A percentile compares a stretch with the other conserved stretches of the same genome.
phyloP scores from a whole-genome alignment of 2,329 filamentous ascomycete species.

The Colletotrichum costaricense region DNA sequence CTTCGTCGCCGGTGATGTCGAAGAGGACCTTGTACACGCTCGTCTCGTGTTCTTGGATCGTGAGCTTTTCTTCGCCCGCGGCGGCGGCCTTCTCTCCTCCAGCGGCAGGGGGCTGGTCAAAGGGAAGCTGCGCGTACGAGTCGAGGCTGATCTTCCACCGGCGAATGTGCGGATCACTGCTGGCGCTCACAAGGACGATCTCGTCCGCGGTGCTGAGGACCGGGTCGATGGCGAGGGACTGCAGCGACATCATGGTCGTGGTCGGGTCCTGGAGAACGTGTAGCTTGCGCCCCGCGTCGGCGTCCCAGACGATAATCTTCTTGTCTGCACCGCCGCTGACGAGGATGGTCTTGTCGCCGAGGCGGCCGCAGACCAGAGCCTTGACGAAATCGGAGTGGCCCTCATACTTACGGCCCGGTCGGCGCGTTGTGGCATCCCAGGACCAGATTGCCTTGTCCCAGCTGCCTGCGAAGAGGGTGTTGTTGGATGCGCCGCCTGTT shows the following conservation, averaged over 20 bases:
- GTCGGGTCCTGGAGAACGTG: constrained; percentile 81
- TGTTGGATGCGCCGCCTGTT: constrained; percentile 66
- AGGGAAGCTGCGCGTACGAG: constrained; percentile 65
- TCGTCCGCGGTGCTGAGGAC: constrained; percentile 60
- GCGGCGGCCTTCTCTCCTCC: neutral
- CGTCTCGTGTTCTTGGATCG: constrained; percentile 86
- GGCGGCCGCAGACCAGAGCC: constrained; percentile 71
- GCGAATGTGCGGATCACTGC: constrained; percentile 83
- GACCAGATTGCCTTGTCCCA: constrained; percentile 96
- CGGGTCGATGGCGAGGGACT: constrained; percentile 82
- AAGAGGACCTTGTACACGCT: constrained; percentile 87
- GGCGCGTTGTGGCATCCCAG: constrained; percentile 74
- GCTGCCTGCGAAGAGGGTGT: constrained; percentile 83
- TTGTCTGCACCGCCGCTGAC: constrained; percentile 83
- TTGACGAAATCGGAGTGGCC: constrained; percentile 96
- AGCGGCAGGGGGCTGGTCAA: constrained; percentile 47
- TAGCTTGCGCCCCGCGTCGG: constrained; percentile 73
- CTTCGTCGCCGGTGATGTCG: constrained; percentile 68
- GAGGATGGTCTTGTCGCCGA: constrained; percentile 72
- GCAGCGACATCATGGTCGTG: constrained; percentile 79
- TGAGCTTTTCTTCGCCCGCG: constrained; percentile 50
- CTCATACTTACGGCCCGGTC: constrained; percentile 68
- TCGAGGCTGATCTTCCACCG: constrained; percentile 74
- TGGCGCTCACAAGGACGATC: constrained; percentile 79
- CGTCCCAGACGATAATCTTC: constrained; percentile 87